Evolutionary conservation across 75 land plant species (phyloP).

Genomic region (Cunninghamia lanceolata): DNA sequence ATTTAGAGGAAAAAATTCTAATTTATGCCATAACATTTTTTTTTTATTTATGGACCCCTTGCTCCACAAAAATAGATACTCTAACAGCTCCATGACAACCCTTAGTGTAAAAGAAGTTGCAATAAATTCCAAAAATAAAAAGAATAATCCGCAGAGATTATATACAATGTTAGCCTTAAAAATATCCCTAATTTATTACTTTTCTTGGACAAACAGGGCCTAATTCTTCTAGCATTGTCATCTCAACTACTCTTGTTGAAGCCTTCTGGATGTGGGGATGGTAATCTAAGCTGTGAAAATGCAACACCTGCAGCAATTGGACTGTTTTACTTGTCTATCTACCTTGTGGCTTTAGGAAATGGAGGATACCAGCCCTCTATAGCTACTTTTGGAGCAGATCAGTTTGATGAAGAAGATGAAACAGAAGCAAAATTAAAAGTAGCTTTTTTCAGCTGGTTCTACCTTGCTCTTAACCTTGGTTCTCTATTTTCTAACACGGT

Average conservation of each 20-base stretch:
- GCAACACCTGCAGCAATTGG: slow-evolving; percentile 20
- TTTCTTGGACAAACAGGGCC: slow-evolving; percentile 26
- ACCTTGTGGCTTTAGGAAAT: slow-evolving; percentile 72
- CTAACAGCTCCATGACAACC: too few relatives aligned
- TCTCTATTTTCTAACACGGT: slow-evolving; percentile 77
- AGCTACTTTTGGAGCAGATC: slow-evolving; percentile 92
- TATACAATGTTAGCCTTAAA: background rate
- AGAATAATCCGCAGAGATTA: background rate
- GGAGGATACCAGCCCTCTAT: slow-evolving; percentile 82
- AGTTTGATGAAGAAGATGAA: slow-evolving; percentile 65
- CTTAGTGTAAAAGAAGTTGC: background rate
- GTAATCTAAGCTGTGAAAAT: slow-evolving; percentile 23
- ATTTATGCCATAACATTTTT: too few relatives aligned
- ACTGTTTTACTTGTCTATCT: slow-evolving; percentile 70
- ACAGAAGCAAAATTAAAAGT: slow-evolving; percentile 30
- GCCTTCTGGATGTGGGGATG: slow-evolving; percentile 34
- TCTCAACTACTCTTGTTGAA: slow-evolving; percentile 26
- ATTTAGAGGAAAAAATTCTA: too few relatives aligned
- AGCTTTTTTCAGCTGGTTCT: slow-evolving; percentile 75
- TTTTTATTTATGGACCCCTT: too few relatives aligned
- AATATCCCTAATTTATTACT: background rate
- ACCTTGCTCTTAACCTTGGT: slow-evolving; percentile 69
- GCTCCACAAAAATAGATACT: too few relatives aligned
- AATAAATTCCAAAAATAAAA: too few relatives aligned
- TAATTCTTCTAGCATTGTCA: slow-evolving; percentile 26